Percentiles rank a stretch among this genome's conserved stretches.
Evolutionary conservation across 805 yeast genomes (phyloP).

Genomic region (Sporopachydermia lactativora): DNA sequence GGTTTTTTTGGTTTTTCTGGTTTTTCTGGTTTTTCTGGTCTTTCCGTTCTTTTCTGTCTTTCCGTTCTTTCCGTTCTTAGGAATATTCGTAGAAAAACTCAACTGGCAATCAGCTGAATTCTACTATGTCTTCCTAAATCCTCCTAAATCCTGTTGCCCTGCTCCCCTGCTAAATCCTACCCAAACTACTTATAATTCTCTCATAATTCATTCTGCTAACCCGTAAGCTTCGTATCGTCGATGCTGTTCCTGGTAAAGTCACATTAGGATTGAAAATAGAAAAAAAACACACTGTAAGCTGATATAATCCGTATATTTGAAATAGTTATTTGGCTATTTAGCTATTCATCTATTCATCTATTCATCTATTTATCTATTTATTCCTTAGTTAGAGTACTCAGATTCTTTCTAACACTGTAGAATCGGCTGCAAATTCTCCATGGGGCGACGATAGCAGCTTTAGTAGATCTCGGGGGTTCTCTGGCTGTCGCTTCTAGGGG

Average conservation of each 20-base stretch:
- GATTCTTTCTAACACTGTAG: constrained; percentile 8
- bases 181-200: background rate
- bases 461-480: constrained; percentile 29
- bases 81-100: too few species aligned
- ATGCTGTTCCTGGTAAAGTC: constrained; percentile 21
- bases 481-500: constrained; percentile 28
- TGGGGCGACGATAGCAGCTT: constrained; percentile 26
- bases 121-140: too few species aligned
- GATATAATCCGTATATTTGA: background rate
- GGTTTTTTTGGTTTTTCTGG: too few species aligned
- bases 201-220: constrained; percentile 1
- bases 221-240: constrained; percentile 14
- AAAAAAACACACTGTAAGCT: constrained; percentile 19
- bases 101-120: too few species aligned
- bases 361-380: too few species aligned
- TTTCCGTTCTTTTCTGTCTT: too few species aligned
- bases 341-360: background rate
- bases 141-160: too few species aligned
- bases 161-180: too few species aligned
- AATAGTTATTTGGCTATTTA: background rate
- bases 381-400: background rate
- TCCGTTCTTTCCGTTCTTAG: too few species aligned
- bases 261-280: constrained; percentile 18
- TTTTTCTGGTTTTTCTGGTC: too few species aligned
- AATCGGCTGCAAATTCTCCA: constrained; percentile 26